These are phyloP conservation scores for Roridomyces roridus DNA, from an alignment of 768 basidiomycete genomes.

Conservation along the genomic window DNA sequence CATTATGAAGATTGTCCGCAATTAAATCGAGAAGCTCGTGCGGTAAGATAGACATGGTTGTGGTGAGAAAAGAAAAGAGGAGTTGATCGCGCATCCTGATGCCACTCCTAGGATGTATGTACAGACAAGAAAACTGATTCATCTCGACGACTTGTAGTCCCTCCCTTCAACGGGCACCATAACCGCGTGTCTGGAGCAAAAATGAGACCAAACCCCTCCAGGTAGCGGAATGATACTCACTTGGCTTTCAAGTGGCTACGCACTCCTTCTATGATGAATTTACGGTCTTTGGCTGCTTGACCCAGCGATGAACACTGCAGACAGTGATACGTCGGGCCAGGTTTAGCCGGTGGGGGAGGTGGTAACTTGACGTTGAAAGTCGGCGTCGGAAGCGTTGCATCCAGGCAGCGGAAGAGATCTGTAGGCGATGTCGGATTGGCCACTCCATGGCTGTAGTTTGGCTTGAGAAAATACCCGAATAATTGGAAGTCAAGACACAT, in stretches of 20 bases:
- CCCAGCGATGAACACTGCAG: not conserved
- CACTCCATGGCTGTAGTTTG: not conserved
- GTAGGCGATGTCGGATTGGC: too few relatives aligned
- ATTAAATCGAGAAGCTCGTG: constrained; percentile 3
- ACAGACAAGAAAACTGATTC: too few relatives aligned
- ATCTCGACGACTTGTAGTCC: not conserved
- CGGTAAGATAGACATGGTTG: not conserved
- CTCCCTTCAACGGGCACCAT: not conserved
- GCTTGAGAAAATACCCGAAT: not conserved
- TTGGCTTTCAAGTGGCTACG: constrained; percentile 6
- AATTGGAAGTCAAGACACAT: not conserved
- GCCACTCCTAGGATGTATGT: too few relatives aligned
- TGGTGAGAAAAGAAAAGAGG: too few relatives aligned
- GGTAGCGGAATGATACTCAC: not conserved
- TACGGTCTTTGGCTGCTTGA: not conserved
- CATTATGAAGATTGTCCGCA: not conserved
- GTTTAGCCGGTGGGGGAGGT: not conserved
- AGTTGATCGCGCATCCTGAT: too few relatives aligned
- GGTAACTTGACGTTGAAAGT: too few relatives aligned
- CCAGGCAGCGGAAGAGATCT: too few relatives aligned
- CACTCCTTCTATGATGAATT: constrained; percentile 4
- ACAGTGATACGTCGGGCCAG: not conserved
- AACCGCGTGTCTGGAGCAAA: constrained; percentile 7
- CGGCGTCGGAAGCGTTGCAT: too few relatives aligned
- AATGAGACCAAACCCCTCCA: too few relatives aligned